Percentiles rank a stretch among this genome's conserved stretches.
These are phyloP conservation scores for Piper betle DNA, from an alignment of 164 flowering plant genomes.

Conservation along the genomic window DNA sequence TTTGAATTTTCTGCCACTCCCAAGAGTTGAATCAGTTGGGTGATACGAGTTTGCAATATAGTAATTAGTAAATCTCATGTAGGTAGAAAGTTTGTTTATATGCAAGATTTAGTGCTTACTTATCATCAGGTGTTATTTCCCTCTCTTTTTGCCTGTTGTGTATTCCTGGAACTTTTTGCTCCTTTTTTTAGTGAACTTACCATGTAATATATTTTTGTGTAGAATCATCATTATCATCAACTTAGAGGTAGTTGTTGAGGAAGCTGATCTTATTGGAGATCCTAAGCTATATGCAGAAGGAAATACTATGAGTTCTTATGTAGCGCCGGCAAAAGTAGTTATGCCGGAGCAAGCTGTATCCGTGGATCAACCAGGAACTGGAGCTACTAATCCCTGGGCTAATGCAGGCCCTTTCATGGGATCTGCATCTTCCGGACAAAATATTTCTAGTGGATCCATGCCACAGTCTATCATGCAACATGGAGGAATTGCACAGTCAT, in stretches of 20 bases:
- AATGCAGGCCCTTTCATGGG: constrained; percentile 4
- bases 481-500: constrained; percentile 16
- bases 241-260: constrained; percentile 45
- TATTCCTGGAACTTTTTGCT: neutral
- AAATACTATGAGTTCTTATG: constrained; percentile 11
- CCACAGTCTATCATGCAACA: constrained; percentile 19
- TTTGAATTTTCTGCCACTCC: no score
- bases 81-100: no score
- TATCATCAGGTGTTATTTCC: neutral
- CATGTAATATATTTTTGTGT: constrained; percentile 3
- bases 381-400: neutral
- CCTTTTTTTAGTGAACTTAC: neutral
- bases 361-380: constrained; percentile 24
- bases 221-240: constrained; percentile 79
- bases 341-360: constrained; percentile 22
- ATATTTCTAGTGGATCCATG: constrained; percentile 8
- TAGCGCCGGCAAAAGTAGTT: constrained; percentile 18
- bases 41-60: no score
- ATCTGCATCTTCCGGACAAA: neutral
- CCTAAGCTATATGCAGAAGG: constrained; percentile 29
- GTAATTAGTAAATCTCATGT: no score
- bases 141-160: neutral
- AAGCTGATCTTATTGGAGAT: constrained; percentile 58
- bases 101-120: no score
- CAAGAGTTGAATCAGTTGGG: no score